Conservation (phyloP, 2,329 filamentous ascomycete species). For the Teratosphaeria zuluensis region DNA sequence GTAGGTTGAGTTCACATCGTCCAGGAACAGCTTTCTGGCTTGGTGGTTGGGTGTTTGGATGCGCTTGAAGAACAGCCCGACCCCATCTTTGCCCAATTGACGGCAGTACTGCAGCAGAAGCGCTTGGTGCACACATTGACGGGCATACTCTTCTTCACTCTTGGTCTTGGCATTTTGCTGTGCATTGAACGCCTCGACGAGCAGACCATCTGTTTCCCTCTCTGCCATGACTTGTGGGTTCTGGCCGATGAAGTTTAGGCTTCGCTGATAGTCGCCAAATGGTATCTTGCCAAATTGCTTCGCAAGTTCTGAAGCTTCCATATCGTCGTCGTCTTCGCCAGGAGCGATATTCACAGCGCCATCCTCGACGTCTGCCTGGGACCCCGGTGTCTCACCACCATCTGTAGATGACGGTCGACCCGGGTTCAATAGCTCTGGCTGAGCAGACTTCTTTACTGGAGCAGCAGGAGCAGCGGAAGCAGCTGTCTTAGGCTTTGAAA, state of each 20-base stretch:
- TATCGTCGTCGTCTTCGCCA: constrained; percentile 50
- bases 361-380: constrained; percentile 54
- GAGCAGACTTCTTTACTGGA: constrained; percentile 26
- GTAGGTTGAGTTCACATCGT: constrained; percentile 87
- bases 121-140: constrained; percentile 86
- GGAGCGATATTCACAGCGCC: constrained; percentile 29
- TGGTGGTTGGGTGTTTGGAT: constrained; percentile 85
- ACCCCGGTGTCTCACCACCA: constrained; percentile 44
- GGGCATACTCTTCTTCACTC: constrained; percentile 51
- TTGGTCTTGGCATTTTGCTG: constrained; percentile 58
- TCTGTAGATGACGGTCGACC: constrained; percentile 20
- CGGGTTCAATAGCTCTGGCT: constrained; percentile 22
- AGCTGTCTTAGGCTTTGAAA: constrained; percentile 47
- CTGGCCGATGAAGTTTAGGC: constrained; percentile 65
- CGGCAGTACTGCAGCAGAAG: constrained; percentile 91
- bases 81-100: constrained; percentile 76
- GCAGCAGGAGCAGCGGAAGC: constrained; percentile 21
- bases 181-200: constrained; percentile 85
- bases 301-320: constrained; percentile 68
- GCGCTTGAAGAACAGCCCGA: constrained; percentile 89
- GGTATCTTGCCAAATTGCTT: constrained; percentile 74
- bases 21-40: constrained; percentile 80
- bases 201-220: constrained; percentile 78
- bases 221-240: constrained; percentile 74
- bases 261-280: constrained; percentile 61